phyloP scores from a whole-genome alignment of 179 eudicot species.

The Silene vulgaris region DNA sequence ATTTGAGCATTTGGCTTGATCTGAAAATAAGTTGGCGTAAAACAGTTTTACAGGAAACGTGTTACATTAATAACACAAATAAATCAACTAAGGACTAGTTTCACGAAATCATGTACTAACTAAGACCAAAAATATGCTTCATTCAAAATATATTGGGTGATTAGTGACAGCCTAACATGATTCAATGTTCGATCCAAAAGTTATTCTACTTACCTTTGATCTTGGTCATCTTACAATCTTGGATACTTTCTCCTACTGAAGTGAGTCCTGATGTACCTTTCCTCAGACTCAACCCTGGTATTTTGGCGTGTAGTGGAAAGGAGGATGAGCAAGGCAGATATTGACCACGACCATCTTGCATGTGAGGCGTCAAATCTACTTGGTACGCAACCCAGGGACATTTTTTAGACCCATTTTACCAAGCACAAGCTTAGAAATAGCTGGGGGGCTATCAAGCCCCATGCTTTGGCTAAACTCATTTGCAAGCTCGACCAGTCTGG shows the following conservation, averaged over 20 bases:
- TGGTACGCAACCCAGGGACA: constrained; percentile 73
- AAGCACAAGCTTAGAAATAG: constrained; percentile 58
- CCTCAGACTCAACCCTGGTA: not conserved
- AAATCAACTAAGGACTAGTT: not conserved
- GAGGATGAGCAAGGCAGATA: constrained; percentile 7
- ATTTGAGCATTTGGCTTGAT: not conserved
- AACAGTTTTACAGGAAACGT: not conserved
- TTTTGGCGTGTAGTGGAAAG: not conserved
- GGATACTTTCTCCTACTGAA: constrained; percentile 4
- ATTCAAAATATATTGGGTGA: not conserved
- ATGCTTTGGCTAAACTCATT: constrained; percentile 87
- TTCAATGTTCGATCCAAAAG: not conserved
- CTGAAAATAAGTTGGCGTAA: not conserved
- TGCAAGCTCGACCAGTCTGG: constrained; percentile 79
- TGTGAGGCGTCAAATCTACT: constrained; percentile 27
- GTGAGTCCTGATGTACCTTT: not conserved
- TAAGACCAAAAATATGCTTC: not conserved
- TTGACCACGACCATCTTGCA: not conserved
- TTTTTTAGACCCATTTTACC: constrained; percentile 92
- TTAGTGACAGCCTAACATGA: constrained; percentile 6
- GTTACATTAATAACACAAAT: not conserved
- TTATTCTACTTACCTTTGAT: constrained; percentile 11
- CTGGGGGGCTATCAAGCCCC: constrained; percentile 91
- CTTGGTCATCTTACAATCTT: not conserved
- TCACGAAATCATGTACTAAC: not conserved